Evolutionary conservation across 2,329 filamentous ascomycete genomes (phyloP).

Genomic region (Ambrosiella beaveri): DNA sequence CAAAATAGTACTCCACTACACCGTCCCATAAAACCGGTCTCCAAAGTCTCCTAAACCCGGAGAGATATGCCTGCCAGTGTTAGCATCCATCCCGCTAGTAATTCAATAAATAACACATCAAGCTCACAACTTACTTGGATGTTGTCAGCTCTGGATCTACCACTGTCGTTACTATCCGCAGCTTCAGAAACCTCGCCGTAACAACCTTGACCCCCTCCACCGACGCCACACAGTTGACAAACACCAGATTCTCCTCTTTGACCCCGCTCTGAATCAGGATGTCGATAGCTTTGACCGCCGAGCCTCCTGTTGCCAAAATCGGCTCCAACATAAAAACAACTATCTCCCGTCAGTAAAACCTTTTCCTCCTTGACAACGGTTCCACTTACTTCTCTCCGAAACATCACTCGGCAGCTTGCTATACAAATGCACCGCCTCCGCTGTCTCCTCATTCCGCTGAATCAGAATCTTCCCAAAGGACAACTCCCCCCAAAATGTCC

Average conservation of each 20-base stretch:
- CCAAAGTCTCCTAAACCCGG: slow-evolving; percentile 23
- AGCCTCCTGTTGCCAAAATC: slow-evolving; percentile 17
- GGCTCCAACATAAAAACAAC: slow-evolving; percentile 16
- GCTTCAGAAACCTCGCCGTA: slow-evolving; percentile 14
- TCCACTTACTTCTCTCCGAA: slow-evolving; percentile 9
- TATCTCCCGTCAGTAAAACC: slow-evolving; percentile 8
- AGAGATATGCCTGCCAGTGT: slow-evolving; percentile 18
- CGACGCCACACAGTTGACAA: slow-evolving; percentile 19
- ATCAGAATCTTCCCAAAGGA: slow-evolving; percentile 21
- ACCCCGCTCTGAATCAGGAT: slow-evolving; percentile 14
- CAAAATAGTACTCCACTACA: background rate
- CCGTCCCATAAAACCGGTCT: slow-evolving; percentile 19
- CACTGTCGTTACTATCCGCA: slow-evolving; percentile 17
- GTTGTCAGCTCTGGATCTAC: slow-evolving; percentile 13
- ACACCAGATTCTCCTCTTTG: slow-evolving; percentile 17
- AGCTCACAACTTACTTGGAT: slow-evolving; percentile 13
- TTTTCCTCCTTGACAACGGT: background rate
- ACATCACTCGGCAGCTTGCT: slow-evolving; percentile 18
- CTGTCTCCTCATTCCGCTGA: slow-evolving; percentile 19
- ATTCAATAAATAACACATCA: too few relatives aligned
- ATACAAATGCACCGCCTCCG: slow-evolving; percentile 18
- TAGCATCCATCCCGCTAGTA: background rate
- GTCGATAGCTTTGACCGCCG: slow-evolving; percentile 15
- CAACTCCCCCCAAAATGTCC: slow-evolving; percentile 17
- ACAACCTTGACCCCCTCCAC: slow-evolving; percentile 16